Percentiles rank a stretch among this genome's conserved stretches.
Evolutionary conservation across 2,329 filamentous ascomycete genomes (phyloP).

Genomic region (Penicillium sumatraense): DNA sequence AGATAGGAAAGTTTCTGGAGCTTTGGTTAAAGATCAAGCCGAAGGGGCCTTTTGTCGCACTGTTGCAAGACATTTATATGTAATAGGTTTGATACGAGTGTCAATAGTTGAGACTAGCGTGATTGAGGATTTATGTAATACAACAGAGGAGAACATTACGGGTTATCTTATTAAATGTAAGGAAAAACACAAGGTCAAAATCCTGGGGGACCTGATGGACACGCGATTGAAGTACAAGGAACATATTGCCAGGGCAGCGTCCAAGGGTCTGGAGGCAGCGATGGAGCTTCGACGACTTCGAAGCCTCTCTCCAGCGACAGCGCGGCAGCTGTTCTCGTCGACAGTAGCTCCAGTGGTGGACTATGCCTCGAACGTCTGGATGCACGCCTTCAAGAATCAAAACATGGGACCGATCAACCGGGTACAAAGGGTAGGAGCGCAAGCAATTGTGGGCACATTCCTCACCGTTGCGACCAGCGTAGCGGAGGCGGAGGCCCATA

Average conservation of each 20-base stretch:
- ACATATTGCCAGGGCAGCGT: conserved; percentile 21
- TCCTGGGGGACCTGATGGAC: conserved; percentile 21
- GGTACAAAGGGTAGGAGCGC: conserved; percentile 28
- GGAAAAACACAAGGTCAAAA: conserved; percentile 28
- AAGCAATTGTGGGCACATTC: conserved; percentile 30
- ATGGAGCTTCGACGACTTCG: conserved; percentile 21
- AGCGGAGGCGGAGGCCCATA: conserved; percentile 29
- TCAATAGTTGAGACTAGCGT: too few relatives aligned
- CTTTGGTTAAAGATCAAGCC: too few relatives aligned
- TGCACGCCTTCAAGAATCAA: conserved; percentile 24
- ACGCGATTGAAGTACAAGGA: conserved; percentile 32
- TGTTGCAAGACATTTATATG: too few relatives aligned
- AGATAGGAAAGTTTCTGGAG: too few relatives aligned
- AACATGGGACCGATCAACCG: conserved; percentile 24
- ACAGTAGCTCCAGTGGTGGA: conserved; percentile 33
- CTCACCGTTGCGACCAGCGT: conserved; percentile 29
- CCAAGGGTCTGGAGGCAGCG: conserved; percentile 29
- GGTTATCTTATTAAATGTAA: too few relatives aligned
- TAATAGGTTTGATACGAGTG: too few relatives aligned
- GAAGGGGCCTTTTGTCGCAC: too few relatives aligned
- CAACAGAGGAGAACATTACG: too few relatives aligned
- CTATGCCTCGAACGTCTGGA: conserved; percentile 28
- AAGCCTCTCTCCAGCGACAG: conserved; percentile 20
- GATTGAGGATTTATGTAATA: too few relatives aligned
- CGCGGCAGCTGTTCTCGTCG: conserved; percentile 27